These are phyloP conservation scores for Acanthamoeba divionensis DNA, from an alignment of 208 protist genomes.

Conservation along the genomic window DNA sequence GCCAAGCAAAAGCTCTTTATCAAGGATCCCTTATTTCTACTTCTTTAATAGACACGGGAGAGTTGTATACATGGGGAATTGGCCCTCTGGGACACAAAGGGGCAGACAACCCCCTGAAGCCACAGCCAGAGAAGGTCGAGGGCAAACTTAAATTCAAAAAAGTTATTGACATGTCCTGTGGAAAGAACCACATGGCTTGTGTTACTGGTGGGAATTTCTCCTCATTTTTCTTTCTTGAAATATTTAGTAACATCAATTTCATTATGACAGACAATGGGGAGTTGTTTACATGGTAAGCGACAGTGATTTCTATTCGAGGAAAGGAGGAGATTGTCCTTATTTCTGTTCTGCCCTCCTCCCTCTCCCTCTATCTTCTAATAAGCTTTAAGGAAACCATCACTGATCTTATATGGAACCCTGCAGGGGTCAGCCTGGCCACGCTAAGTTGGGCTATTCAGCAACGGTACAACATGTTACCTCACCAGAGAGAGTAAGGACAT, in stretches of 20 bases:
- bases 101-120: slow-evolving; percentile 1
- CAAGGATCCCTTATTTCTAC: not conserved
- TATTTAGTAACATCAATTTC: too few species aligned
- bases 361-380: too few species aligned
- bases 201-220: not conserved
- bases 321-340: not conserved
- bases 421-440: too few species aligned
- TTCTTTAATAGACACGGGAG: not conserved
- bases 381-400: too few species aligned
- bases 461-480: not conserved
- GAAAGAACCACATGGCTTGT: slow-evolving; percentile 26
- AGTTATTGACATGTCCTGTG: not conserved
- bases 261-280: not conserved
- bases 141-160: not conserved
- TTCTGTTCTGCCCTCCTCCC: not conserved
- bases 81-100: slow-evolving; percentile 15
- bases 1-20: not conserved
- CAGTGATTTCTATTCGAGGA: too few species aligned
- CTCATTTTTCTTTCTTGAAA: not conserved
- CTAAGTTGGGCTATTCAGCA: too few species aligned
- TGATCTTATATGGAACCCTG: too few species aligned
- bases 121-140: not conserved
- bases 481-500: not conserved
- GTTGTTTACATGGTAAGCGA: slow-evolving; percentile 22
- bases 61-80: slow-evolving; percentile 39